Percentiles rank a stretch among this genome's conserved stretches.
phyloP scores from a whole-genome alignment of 768 basidiomycete genomes.

The Pisolithus tinctorius region DNA sequence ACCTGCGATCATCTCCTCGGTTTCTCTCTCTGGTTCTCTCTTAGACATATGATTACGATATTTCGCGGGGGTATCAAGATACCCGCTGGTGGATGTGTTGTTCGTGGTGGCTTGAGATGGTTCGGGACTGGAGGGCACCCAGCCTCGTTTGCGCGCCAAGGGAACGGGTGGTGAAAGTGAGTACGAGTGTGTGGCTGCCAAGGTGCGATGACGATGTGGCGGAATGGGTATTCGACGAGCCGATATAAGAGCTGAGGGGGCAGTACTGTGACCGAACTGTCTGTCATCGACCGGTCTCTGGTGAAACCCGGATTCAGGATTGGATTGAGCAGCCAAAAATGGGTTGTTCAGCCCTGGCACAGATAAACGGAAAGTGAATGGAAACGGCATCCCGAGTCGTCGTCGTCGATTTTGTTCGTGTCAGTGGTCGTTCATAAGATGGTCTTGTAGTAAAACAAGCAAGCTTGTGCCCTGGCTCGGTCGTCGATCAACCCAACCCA shows the following conservation, averaged over 20 bases:
- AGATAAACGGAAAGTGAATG: conserved; percentile 65
- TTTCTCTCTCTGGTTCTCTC: conserved; percentile 30
- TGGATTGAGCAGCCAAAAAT: conserved; percentile 33
- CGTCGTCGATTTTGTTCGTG: conserved; percentile 5
- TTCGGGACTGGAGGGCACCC: conserved; percentile 60
- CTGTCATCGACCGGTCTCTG: conserved; percentile 22
- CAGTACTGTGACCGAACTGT: background rate
- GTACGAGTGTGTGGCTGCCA: background rate
- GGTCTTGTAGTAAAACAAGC: too few relatives aligned
- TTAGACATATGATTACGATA: conserved; percentile 36
- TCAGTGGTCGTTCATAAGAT: too few relatives aligned
- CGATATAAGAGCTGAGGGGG: background rate
- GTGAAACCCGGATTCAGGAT: conserved; percentile 10
- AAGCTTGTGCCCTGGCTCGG: too few relatives aligned
- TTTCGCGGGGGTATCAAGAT: conserved; percentile 64
- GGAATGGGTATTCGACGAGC: conserved; percentile 14
- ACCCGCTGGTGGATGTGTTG: conserved; percentile 51
- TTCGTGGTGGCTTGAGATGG: conserved; percentile 47
- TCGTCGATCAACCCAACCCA: too few relatives aligned
- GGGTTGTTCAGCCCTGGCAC: conserved; percentile 66
- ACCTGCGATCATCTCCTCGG: conserved; percentile 43
- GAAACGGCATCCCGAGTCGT: conserved; percentile 44
- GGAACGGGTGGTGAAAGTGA: conserved; percentile 31
- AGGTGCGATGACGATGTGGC: conserved; percentile 20
- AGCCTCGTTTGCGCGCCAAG: conserved; percentile 57